Base-by-base conservation (phyloP, 257 asterid species). In the Solanum ossicruentum region DNA sequence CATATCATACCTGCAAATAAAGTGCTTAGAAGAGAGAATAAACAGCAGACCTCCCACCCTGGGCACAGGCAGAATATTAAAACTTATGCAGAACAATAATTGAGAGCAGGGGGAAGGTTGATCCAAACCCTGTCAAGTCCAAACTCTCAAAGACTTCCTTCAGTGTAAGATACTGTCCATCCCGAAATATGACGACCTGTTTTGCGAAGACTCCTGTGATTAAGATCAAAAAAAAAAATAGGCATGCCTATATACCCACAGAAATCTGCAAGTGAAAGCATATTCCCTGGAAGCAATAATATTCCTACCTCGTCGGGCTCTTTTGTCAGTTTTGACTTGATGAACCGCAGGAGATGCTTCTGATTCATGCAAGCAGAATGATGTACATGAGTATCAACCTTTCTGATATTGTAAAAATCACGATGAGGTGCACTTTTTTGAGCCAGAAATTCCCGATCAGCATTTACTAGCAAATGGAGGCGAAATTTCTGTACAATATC, bases 351-450 rank as follows among this genome's bases (percentile, higher is more conserved):
- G 88, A 95, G 98, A 89, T 93, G 98, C 85, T 95, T 95, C 91
- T 95, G 98, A 90, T 94, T 95, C 98, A 95, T 95, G 90, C 98
- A 95, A 86, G 98, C 98, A 65, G 98, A 95, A 89, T 94, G 98
- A 88, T 95, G 98, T 84, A 94, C 95, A 80, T 94, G 98, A 26
- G 98, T 94, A 84, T 95, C 98, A 61, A 95, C 98, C 93, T 95
- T 95, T 79, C 98, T 92, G 84, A 95, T 92, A 85, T 95, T 95
- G 93, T 95, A 95, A 88, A 95, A 92, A 88, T 95, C 98, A 43
- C 98, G 97, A 92, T 94, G 98, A 88, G 98, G 98, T 70, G 98
- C 95, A 36, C 98, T 92, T 88, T 95, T 95, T 91, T 95, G 98
- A 80, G 98, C 98, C 69, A 95, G 91, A 90, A 94, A 95, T 87